Base-by-base conservation (phyloP, 129 eudicot genomes). In the Artemisia argyi region DNA sequence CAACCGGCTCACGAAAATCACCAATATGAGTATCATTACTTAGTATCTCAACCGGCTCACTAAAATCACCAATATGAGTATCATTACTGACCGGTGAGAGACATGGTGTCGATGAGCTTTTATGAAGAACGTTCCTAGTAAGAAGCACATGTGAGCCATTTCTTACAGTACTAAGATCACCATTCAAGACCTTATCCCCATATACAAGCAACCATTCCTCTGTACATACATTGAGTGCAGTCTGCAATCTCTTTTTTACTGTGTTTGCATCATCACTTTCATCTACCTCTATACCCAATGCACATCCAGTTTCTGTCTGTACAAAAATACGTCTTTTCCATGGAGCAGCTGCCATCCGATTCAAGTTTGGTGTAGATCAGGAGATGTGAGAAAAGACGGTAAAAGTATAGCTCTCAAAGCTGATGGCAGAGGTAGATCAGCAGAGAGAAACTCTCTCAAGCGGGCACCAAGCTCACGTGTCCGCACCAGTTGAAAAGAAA, bases 271-370 rank as follows among this genome's bases (percentile, higher is more conserved):
- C 63, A 52, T 69, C 74, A 16, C 17, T 53, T 28, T 50, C 30
- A 16, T 30, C 74, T 9, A 69, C 32, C 32, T 69, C 74, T 15
- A 69, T 69, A 16, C 74, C 74, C 49, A 69, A 18, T 0, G 51
- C 74, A 69, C 74, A 69, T 30, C 74, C 74, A 24, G 62, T 69
- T 49, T 69, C 74, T 10, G 74, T 69, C 32, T 53, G 74, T 30
- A 69, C 74, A 69, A 53, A 69, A 30, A 69, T 54, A 32, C 74
- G 63, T 17, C 63, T 53, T 69, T 69, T 69, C 26, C 64, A 19
- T 9, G 64, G 11, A 58, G 30, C 16, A 58, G 63, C 63, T 15
- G 32, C 63, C 63, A 58, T 58, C 13, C 12, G 64, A 58, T 22
- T 20, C 64, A 13, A 58, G 12, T 2, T 57, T 17, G 24, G n/a